Conservation (phyloP, 768 basidiomycete genomes). For the Tylopilus intermedius region DNA sequence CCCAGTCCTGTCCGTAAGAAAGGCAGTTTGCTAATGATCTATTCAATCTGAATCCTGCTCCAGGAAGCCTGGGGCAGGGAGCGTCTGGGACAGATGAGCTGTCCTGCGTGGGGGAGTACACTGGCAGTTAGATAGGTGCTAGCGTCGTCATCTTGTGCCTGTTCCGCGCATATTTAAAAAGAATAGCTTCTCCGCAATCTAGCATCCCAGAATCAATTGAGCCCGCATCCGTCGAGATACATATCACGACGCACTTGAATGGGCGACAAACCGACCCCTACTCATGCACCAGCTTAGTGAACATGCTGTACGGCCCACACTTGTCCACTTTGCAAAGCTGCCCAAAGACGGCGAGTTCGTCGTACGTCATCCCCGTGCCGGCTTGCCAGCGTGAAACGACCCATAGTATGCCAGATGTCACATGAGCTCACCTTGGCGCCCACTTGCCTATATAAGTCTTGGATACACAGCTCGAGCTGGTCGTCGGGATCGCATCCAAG, state of each 20-base stretch:
- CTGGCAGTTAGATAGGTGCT: too few species aligned
- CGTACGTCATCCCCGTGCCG: conserved; percentile 96
- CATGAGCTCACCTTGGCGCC: conserved; percentile 63
- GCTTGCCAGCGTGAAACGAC: background rate
- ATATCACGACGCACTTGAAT: conserved; percentile 47
- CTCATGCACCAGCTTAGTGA: conserved; percentile 89
- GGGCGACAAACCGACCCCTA: conserved; percentile 89
- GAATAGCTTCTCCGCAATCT: too few species aligned
- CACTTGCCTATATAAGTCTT: conserved; percentile 84
- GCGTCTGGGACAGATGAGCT: too few species aligned
- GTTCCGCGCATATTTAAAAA: too few species aligned
- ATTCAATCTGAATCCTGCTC: too few species aligned
- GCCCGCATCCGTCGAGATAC: too few species aligned
- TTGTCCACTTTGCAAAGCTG: conserved; percentile 93
- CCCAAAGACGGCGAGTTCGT: conserved; percentile 91
- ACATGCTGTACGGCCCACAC: conserved; percentile 96
- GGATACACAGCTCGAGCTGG: conserved; percentile 89
- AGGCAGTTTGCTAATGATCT: background rate
- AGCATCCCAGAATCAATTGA: too few species aligned
- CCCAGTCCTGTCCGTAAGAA: background rate
- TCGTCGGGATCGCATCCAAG: conserved; percentile 86
- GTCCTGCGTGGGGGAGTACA: too few species aligned
- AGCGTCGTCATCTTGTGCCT: too few species aligned
- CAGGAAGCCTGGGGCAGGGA: too few species aligned
- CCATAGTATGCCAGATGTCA: too few species aligned